Base-by-base conservation (phyloP, 768 basidiomycete species). In the Leccinum obscurum region DNA sequence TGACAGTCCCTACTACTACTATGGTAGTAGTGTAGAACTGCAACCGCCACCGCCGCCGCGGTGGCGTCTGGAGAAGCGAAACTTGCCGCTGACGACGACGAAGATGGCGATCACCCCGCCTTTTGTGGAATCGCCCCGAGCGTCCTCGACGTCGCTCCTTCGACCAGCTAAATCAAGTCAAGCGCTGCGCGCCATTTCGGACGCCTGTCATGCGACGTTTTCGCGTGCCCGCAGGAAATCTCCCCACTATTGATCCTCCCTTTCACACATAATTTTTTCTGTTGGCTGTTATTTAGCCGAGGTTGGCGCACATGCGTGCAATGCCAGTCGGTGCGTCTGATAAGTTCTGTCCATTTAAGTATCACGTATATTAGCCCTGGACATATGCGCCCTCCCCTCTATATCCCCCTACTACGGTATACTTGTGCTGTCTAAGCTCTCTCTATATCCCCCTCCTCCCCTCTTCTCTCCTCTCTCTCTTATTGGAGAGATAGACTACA, bases 111-210 rank as follows among this genome's bases (percentile, higher is more conserved):
- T 54, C 55, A 49, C 52, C 32, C 57, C 54, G 17, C 55, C 68
- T 1, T 52, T 46, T 13, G 11, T 46, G 44, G 62, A 62, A 9
- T 39, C 60, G 30, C 60, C 22, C 1, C 34, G 52, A 17, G 39
- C 28, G 8, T 60, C 56, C 17, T 24, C 61, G 54, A 59, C 41
- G 41, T 52, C 30, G 14, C 35, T 22, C 35, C 59, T 68, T 50
- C 54, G 53, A 14, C 17, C 66, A 28, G 48, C 61, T 5, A 62
- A 62, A 26, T 59, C 65, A 4, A 67, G 54, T 15, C 53, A 63
- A 8, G 57, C 72, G 51, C 68, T 75, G 56, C 72, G 68, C 26
- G 58, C 63, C 20, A 53, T 73, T 3, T 64, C 74, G 44, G 69
- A 67, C 6, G 72, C 70, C 7, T 75, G 44, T 22, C 44, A 57